phyloP scores from a whole-genome alignment of 192 early-diverging fungal species.

The Gryganskiella cystojenkinii region DNA sequence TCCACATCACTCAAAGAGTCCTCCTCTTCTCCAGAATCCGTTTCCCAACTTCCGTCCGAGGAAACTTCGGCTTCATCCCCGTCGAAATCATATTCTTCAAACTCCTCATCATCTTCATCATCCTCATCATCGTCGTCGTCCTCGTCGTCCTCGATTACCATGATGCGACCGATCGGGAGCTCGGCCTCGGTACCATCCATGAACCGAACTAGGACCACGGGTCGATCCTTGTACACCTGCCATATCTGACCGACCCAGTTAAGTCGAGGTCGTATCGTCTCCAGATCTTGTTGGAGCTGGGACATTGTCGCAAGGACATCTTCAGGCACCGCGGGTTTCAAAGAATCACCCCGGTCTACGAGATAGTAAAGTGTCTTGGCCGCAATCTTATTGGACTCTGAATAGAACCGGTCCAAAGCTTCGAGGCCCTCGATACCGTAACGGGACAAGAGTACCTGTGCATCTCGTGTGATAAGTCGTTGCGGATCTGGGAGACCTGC shows the following conservation, averaged over 20 bases:
- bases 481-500: background rate
- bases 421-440: conserved; percentile 50
- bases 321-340: conserved; percentile 26
- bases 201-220: conserved; percentile 50
- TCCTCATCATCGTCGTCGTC: conserved; percentile 52
- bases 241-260: conserved; percentile 64
- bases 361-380: conserved; percentile 18
- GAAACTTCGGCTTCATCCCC: conserved; percentile 32
- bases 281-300: conserved; percentile 29
- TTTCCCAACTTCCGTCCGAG: conserved; percentile 53
- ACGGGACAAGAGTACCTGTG: conserved; percentile 18
- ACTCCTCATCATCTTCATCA: conserved; percentile 22
- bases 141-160: conserved; percentile 53
- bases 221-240: conserved; percentile 46
- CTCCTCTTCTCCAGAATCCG: conserved; percentile 56
- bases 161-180: conserved; percentile 35
- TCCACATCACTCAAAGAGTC: conserved; percentile 33
- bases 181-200: conserved; percentile 39
- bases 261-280: conserved; percentile 37
- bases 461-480: conserved; percentile 20
- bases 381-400: conserved; percentile 44
- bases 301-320: conserved; percentile 31
- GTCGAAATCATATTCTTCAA: conserved; percentile 56
- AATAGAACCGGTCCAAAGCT: conserved; percentile 44
- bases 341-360: conserved; percentile 27